Evolutionary conservation across 306 rosid species (phyloP).

Genomic region (Pyrus pyrifolia): DNA sequence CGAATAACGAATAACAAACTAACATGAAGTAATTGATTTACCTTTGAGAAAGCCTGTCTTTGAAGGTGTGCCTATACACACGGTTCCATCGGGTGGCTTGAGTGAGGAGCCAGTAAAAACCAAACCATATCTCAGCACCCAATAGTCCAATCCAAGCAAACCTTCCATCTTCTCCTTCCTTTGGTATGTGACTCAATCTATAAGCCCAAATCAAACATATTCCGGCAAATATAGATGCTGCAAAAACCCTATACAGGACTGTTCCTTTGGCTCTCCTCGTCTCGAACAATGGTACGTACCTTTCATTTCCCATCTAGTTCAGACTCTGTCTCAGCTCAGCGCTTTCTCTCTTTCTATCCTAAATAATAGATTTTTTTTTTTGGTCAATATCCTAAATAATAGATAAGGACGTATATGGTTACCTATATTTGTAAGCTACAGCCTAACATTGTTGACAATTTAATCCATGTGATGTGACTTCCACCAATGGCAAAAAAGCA

Average conservation of each 20-base stretch:
- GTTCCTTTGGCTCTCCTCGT: slow-evolving; percentile 41
- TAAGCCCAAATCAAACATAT: slow-evolving; percentile 59
- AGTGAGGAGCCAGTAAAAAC: slow-evolving; percentile 69
- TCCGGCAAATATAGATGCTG: slow-evolving; percentile 39
- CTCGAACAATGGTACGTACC: slow-evolving; percentile 41
- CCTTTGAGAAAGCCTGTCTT: slow-evolving; percentile 55
- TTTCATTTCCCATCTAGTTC: slow-evolving; percentile 5
- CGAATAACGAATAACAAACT: no score
- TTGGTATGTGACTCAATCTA: slow-evolving; percentile 40
- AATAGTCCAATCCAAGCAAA: slow-evolving; percentile 58
- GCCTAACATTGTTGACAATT: no score
- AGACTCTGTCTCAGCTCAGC: not conserved
- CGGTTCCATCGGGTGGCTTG: slow-evolving; percentile 64
- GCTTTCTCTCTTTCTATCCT: no score
- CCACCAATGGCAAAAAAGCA: no score
- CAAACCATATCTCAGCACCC: slow-evolving; percentile 70
- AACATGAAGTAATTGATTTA: not conserved
- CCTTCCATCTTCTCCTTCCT: slow-evolving; percentile 26
- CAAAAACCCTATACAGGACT: slow-evolving; percentile 33
- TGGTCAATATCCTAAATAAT: not conserved
- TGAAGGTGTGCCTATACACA: slow-evolving; percentile 47
- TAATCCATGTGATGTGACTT: no score
- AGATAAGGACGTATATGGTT: not conserved
- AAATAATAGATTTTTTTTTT: no score
- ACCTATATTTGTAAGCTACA: not conserved